Conservation (phyloP, 805 yeast species). For the Kluyveromyces dobzhanskii region DNA sequence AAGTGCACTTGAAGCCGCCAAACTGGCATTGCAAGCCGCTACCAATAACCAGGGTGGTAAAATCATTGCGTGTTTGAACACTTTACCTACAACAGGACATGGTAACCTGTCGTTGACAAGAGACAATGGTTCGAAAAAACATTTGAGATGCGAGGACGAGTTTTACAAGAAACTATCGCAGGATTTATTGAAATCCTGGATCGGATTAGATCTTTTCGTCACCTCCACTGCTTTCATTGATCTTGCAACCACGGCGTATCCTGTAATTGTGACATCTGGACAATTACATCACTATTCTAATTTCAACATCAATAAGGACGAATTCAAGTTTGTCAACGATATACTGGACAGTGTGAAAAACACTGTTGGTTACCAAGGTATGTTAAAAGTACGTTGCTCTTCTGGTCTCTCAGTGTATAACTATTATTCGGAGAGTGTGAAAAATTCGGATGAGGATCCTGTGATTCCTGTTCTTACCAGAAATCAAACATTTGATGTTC, state of each 20-base stretch:
- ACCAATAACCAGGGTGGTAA: constrained; percentile 70
- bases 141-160: constrained; percentile 50
- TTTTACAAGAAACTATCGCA: constrained; percentile 54
- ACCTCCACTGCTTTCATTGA: constrained; percentile 61
- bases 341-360: constrained; percentile 43
- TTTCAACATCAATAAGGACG: constrained; percentile 64
- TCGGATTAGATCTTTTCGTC: constrained; percentile 72
- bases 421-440: constrained; percentile 56
- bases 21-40: constrained; percentile 45
- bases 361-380: constrained; percentile 67
- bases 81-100: constrained; percentile 74
- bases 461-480: constrained; percentile 55
- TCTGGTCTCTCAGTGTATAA: constrained; percentile 74
- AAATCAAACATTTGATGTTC: constrained; percentile 60
- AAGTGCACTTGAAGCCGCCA: constrained; percentile 65
- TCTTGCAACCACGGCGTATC: constrained; percentile 59
- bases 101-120: constrained; percentile 48
- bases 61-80: constrained; percentile 55
- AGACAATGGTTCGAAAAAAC: constrained; percentile 38
- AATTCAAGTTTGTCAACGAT: constrained; percentile 52
- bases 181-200: constrained; percentile 45
- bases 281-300: constrained; percentile 52
- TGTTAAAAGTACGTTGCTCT: constrained; percentile 78
- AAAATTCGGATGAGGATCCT: constrained; percentile 47
- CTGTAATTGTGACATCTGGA: constrained; percentile 68